Base-by-base conservation (phyloP, 371 early-diverging fungal species). In the Apophysomyces trapeziformis region DNA sequence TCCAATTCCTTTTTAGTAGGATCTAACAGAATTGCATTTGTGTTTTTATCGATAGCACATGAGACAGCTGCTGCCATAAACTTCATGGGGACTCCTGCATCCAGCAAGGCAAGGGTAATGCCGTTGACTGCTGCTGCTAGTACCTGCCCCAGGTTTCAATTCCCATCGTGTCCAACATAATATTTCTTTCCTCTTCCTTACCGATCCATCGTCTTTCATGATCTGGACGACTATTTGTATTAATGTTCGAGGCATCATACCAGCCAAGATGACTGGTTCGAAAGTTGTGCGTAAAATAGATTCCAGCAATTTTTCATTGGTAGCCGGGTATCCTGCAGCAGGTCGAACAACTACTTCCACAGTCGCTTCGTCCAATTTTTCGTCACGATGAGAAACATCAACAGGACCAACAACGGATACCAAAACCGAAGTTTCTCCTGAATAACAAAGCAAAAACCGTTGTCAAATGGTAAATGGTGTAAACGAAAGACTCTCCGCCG, bases 51-150 rank as follows among this genome's bases (percentile, higher is more conserved):
- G n/a, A 95, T 76, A 57, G 87, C 87, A 62, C 90, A 92, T 3
- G 92, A 85, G 6, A 92, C 88, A 6, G 94, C 84, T 11, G 89
- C 90, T 1, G 88, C 79, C 67, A 93, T 85, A 9, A 83, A 75
- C 50, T 85, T 90, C 68, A 97, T 70, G 12, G 97, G 93, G n/a
- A 97, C 83, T 38, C 96, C 97, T 9, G 97, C 96, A 73, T 97
- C 95, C 60, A 97, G 64, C 32, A 98, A 84, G 0, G 97, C 96
- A 68, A 97, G 66, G 7, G 90, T 78, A 0, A 90, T 86, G 0
- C 95, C 95, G 70, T 96, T 97, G 41, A 96, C 85, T 0, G 93
- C 88, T 7, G 93, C 86, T 8, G 96, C 77, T 36, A 93, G 73
- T 26, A 89, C 82, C 90, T 88, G 66, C 21, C 13, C 38, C 59